These are phyloP conservation scores for Sodiomyces alkalinus DNA, from an alignment of 2,329 filamentous ascomycete genomes.

Conservation along the genomic window DNA sequence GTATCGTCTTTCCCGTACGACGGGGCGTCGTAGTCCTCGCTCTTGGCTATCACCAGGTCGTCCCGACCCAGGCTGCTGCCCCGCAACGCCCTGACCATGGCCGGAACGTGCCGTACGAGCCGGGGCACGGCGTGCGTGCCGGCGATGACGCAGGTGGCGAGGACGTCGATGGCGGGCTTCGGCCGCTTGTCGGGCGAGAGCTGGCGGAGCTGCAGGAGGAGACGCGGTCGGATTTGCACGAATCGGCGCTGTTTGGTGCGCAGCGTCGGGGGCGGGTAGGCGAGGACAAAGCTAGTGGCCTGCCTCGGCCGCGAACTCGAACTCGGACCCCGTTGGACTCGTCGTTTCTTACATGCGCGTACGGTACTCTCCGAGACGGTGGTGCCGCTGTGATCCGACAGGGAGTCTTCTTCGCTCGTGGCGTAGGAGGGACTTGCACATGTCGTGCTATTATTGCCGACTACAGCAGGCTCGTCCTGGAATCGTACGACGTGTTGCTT, in stretches of 20 bases:
- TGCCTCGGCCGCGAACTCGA: no score
- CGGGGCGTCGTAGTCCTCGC: slow-evolving; percentile 43
- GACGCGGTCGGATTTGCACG: slow-evolving; percentile 49
- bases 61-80: slow-evolving; percentile 45
- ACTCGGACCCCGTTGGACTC: slow-evolving; percentile 15
- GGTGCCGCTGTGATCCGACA: no score
- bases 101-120: slow-evolving; percentile 44
- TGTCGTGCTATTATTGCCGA: slow-evolving; percentile 2
- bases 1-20: slow-evolving; percentile 29
- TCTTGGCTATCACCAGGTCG: slow-evolving; percentile 56
- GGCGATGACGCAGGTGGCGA: slow-evolving; percentile 48
- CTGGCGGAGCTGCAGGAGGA: slow-evolving; percentile 58
- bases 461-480: slow-evolving; percentile 20
- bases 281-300: slow-evolving; percentile 50
- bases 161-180: slow-evolving; percentile 55
- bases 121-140: slow-evolving; percentile 40
- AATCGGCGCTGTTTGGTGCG: slow-evolving; percentile 48
- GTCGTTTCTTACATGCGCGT: slow-evolving; percentile 2
- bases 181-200: slow-evolving; percentile 46
- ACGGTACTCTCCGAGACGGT: slow-evolving; percentile 31
- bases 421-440: no score
- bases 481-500: slow-evolving; percentile 32
- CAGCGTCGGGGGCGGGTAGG: slow-evolving; percentile 47
- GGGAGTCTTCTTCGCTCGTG: slow-evolving; percentile 33
- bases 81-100: slow-evolving; percentile 34